Base-by-base conservation (phyloP, 176 grass and related monocot species). In the Aegilops tauschii region DNA sequence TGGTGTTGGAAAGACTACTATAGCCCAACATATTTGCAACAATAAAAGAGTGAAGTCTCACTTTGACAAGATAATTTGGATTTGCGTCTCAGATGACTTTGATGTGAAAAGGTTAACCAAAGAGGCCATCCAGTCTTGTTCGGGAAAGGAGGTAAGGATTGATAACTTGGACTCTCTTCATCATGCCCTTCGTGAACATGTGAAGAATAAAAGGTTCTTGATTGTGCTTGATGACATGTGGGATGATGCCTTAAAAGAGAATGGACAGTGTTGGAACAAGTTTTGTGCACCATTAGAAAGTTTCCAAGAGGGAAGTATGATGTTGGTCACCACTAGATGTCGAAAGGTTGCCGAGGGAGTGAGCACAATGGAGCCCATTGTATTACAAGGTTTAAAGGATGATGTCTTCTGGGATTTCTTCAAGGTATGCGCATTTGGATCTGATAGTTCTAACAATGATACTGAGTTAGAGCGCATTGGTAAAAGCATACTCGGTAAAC, bases 181-280 rank as follows among this genome's bases (percentile, higher is more conserved):
- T 0, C 8, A 3, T 8, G 35, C 6, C 21, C 83, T 92, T 49
- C 37, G n/a, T 17, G 4, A 14, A 17, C 11, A 65, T 31, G 12
- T 84, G 21, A 18, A 6, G 1, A 10, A 11, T 0, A 77, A 29
- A 13, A 78, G 45, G 40, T 73, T 89, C 11, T 74, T 93, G 4
- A 14, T 90, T 25, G 44, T 93, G 3, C 81, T 89, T 25, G 84
- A 92, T 81, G 62, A 70, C 12, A 31, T 40, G 1, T 9, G 39
- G 39, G 39, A 40, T 40, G 39, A 40, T 40, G 8, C 39, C 1
- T 40, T 40, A 1, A 40, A 40, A 8, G 39, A 40, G 9, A 40
- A 40, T 40, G 8, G 39, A 1, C 39, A 40, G 6, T 40, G 39
- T 0, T 40, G 39, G 8, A 40, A 40, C 0, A 40, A 8, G 8